A percentile compares a stretch with the other conserved stretches of the same genome.
Conservation (phyloP, 2,329 filamentous ascomycete genomes). For the Fusarium staphyleae region DNA sequence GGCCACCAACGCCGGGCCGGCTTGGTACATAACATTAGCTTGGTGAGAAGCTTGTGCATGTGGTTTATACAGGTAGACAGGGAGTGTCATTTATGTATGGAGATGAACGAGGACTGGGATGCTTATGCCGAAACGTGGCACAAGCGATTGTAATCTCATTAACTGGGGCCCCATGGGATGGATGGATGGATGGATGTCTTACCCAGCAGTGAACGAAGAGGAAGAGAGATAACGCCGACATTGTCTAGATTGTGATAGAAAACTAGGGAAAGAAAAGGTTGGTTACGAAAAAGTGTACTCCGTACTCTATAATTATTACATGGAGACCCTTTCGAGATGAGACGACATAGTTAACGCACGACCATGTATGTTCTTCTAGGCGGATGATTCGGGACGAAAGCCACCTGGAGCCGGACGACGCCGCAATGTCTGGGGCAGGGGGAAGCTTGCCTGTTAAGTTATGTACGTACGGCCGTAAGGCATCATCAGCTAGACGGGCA, state of each 20-base stretch:
- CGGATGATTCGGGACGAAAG: constrained; percentile 22
- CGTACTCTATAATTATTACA: too few relatives aligned
- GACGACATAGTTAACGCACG: constrained; percentile 5
- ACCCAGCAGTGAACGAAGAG: neutral
- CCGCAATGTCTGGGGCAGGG: constrained; percentile 10
- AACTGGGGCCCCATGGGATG: constrained; percentile 3
- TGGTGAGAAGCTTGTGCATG: constrained; percentile 9
- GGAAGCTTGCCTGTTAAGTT: neutral
- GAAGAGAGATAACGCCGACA: neutral
- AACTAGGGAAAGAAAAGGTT: too few relatives aligned
- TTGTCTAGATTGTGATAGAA: too few relatives aligned
- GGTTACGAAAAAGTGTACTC: neutral
- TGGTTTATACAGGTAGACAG: constrained; percentile 2
- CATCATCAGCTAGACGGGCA: neutral
- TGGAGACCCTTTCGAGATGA: neutral
- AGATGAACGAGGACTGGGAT: neutral
- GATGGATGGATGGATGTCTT: neutral
- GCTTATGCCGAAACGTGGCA: constrained; percentile 22
- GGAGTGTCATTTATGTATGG: neutral
- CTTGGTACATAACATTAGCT: neutral
- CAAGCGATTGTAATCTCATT: constrained; percentile 33
- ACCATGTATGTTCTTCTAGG: constrained; percentile 10
- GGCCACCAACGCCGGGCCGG: constrained; percentile 13
- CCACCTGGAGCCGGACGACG: constrained; percentile 5
- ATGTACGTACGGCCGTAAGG: neutral